Percentiles rank a stretch among this genome's conserved stretches.
phyloP scores from a whole-genome alignment of 2,329 filamentous ascomycete genomes.

The Pseudodiploospora longispora region DNA sequence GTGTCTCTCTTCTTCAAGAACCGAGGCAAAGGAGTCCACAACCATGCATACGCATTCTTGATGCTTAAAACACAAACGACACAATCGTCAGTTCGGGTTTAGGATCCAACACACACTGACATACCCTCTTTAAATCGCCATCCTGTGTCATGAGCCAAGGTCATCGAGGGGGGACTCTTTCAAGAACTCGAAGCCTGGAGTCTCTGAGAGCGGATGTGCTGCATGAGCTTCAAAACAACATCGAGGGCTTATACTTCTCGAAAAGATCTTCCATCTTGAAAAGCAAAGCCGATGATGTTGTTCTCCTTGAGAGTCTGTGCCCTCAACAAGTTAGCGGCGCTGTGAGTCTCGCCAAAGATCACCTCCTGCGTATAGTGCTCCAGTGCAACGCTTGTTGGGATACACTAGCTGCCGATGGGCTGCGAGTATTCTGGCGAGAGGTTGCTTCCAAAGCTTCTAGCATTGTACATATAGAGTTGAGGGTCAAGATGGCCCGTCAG shows the following conservation, averaged over 20 bases:
- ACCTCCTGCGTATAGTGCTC: constrained; percentile 1
- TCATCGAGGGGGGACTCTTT: not conserved
- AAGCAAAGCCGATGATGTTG: constrained; percentile 1
- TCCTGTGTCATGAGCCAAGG: too few relatives aligned
- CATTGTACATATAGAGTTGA: not conserved
- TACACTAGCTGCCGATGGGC: not conserved
- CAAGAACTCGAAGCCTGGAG: constrained; percentile 5
- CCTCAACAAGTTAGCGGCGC: constrained; percentile 1
- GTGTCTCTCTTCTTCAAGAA: too few relatives aligned
- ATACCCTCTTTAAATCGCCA: too few relatives aligned
- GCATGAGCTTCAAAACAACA: constrained; percentile 2
- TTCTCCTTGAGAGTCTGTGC: constrained; percentile 3
- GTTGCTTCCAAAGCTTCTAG: not conserved
- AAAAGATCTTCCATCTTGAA: not conserved
- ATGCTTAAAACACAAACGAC: too few relatives aligned
- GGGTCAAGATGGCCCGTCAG: not conserved
- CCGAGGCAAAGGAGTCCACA: too few relatives aligned
- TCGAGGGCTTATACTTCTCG: constrained; percentile 5
- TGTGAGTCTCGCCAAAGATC: not conserved
- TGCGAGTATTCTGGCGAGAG: not conserved
- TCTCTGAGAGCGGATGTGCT: constrained; percentile 2
- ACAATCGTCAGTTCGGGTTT: too few relatives aligned
- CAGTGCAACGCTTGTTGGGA: constrained; percentile 5
- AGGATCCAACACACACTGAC: too few relatives aligned
- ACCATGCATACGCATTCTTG: too few relatives aligned